These are phyloP conservation scores for Royoungia palumana DNA, from an alignment of 768 basidiomycete species.

Conservation along the genomic window DNA sequence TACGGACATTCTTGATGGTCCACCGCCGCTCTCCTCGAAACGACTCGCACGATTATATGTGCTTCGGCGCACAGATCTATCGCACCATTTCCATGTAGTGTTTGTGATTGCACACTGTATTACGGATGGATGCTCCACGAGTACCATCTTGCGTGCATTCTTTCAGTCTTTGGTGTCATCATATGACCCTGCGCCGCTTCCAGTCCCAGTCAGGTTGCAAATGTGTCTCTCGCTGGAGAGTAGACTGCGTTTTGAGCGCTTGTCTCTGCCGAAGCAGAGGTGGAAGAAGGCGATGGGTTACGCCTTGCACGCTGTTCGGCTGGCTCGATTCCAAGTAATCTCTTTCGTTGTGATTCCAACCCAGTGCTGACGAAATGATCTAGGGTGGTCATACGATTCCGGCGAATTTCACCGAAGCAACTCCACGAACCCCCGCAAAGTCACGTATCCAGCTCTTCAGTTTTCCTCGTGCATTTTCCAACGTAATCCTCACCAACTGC, in stretches of 20 bases:
- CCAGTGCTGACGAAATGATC: background rate
- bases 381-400: constrained; percentile 58
- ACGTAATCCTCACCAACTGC: constrained; percentile 35
- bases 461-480: constrained; percentile 31
- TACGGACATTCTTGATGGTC: constrained; percentile 31
- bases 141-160: constrained; percentile 41
- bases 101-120: constrained; percentile 48
- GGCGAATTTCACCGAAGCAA: constrained; percentile 34
- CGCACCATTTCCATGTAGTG: constrained; percentile 39
- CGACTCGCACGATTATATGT: constrained; percentile 21
- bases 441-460: constrained; percentile 24
- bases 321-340: constrained; percentile 34
- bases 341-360: background rate
- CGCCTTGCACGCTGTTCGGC: constrained; percentile 34
- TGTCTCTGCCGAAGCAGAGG: constrained; percentile 34
- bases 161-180: constrained; percentile 35
- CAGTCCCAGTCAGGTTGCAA: constrained; percentile 36
- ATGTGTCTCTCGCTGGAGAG: constrained; percentile 40
- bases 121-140: constrained; percentile 48
- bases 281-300: constrained; percentile 47
- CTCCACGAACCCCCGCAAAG: constrained; percentile 39
- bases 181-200: constrained; percentile 9
- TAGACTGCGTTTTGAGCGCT: constrained; percentile 30
- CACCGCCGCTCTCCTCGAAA: constrained; percentile 36
- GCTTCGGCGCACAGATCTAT: constrained; percentile 39